Evolutionary conservation across 2,329 filamentous ascomycete genomes (phyloP), one percentile per base, ranked within the genome.

Genomic region (Botrytis squamosa): DNA sequence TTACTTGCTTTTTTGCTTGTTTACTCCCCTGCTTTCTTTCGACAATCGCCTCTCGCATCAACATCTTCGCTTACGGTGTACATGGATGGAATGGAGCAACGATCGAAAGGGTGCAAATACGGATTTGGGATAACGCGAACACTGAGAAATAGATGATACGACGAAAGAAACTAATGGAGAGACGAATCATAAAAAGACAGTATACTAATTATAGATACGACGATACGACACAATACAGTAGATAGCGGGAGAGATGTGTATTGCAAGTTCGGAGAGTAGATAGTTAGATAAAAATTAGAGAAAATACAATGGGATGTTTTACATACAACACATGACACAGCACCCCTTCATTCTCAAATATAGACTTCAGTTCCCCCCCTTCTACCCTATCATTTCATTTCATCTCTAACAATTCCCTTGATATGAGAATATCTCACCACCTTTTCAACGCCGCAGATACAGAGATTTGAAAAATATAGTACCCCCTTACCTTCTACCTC

Each of bases 181-280:
- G 36, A 55, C 12, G 65, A 25, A 68, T 68, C 33, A 67, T 55
- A 49, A 16, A 25, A 57, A 14, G n/a, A 42, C 25, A 68, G 18
- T 40, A 68, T 40, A 57, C 18, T 57, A 55, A n/a, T n/a, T 55
- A 57, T 29, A 55, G 36, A 57, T 57, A 42, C 36, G n/a, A 29
- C 52, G 52, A 33, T 29, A 57, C 52, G 49, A 55, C 4, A n/a
- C 65, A 33, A 68, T 42, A 55, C 65, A 16, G 16, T 42, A 68
- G 49, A 57, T 44, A 64, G 25, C 55, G 36, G 6, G 36, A 57
- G 36, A 68, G 65, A 68, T 68, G 65, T 68, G 65, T 57, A 68
- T 68, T 42, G 65, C 65, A 42, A 55, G 49, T 57, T 68, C 25
- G 65, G 36, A 42, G 49, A 68, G 49, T 68, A 42, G 36, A 57